These are phyloP conservation scores for Babesia sp. DNA, from an alignment of 169 alveolate genomes.

Conservation along the genomic window DNA sequence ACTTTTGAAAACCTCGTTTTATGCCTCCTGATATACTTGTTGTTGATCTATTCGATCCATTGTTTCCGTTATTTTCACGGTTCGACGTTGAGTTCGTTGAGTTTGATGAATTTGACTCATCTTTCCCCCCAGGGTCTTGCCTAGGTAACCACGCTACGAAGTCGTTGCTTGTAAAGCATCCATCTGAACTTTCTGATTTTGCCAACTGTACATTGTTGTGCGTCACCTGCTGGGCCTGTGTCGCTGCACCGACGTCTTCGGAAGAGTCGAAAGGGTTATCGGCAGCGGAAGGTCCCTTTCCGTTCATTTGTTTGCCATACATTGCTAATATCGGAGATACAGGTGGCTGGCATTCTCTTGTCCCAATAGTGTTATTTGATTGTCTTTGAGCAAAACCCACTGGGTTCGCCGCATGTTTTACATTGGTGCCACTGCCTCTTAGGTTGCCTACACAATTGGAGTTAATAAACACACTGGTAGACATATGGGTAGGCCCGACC, in stretches of 20 bases:
- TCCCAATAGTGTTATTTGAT: not conserved
- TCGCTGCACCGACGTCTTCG: not conserved
- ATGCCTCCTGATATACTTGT: not conserved
- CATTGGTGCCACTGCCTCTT: not conserved
- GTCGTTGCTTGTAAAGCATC: slow-evolving; percentile 26
- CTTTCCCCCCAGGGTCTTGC: not conserved
- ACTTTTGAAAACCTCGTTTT: not conserved
- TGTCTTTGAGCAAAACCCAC: not conserved
- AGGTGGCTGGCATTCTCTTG: not conserved
- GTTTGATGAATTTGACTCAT: not conserved
- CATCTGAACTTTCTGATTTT: slow-evolving; percentile 8
- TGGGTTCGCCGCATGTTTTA: not conserved
- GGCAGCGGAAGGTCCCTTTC: not conserved
- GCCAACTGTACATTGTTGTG: not conserved
- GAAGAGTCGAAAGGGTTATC: slow-evolving; percentile 22
- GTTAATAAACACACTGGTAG: not conserved
- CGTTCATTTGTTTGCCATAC: not conserved
- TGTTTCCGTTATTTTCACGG: not conserved
- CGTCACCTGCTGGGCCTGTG: not conserved
- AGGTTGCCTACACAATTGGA: not conserved
- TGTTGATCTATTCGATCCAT: not conserved
- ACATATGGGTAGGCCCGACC: not conserved
- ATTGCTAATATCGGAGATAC: not conserved
- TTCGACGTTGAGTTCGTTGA: not conserved
- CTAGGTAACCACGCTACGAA: not conserved